Percentiles rank a stretch among this genome's conserved stretches.
phyloP scores from a whole-genome alignment of 306 rosid genomes.

The Trifolium repens region DNA sequence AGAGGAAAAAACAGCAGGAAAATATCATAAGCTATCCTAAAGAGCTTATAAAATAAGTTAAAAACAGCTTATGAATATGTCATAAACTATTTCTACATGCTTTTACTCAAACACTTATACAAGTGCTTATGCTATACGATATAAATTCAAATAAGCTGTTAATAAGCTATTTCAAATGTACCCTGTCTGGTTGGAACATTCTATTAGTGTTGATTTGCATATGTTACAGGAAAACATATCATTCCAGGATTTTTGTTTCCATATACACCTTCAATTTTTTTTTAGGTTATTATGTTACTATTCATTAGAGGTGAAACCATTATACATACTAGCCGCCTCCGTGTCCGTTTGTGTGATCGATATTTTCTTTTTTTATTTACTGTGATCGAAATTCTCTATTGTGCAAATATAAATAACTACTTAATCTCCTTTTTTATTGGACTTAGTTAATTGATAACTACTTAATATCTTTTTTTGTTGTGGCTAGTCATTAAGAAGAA shows the following conservation, averaged over 20 bases:
- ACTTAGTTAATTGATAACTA: no score
- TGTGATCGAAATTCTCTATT: no score
- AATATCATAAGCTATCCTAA: neutral
- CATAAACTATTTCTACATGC: neutral
- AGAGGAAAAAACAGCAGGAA: neutral
- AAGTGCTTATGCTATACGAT: neutral
- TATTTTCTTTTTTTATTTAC: no score
- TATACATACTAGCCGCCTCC: no score
- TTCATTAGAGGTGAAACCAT: no score
- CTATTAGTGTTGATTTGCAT: slow-evolving; percentile 21
- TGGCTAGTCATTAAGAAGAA: no score
- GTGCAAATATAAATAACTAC: no score
- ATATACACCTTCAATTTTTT: no score
- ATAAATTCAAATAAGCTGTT: neutral
- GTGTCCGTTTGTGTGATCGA: no score
- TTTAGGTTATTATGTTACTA: no score
- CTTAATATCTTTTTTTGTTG: no score
- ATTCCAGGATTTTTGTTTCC: neutral
- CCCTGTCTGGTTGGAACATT: neutral
- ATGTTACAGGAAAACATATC: neutral
- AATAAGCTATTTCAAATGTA: neutral
- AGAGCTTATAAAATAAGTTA: neutral
- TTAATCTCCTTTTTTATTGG: no score
- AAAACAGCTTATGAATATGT: neutral
- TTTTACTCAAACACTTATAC: neutral